Evolutionary conservation across 2,329 filamentous ascomycete species (phyloP).

Genomic region (Fusarium sp.): DNA sequence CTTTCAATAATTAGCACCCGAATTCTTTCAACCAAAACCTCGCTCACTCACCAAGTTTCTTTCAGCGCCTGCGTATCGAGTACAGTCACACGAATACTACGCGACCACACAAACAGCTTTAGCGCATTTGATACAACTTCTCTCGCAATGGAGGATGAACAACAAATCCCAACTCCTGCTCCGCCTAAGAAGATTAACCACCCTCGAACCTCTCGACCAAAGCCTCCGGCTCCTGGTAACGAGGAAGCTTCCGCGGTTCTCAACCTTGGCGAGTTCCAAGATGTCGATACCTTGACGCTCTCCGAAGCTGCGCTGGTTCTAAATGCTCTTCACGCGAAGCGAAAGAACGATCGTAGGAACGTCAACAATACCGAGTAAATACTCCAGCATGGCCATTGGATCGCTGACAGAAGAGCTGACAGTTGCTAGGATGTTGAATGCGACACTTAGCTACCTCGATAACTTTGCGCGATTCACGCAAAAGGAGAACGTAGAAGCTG

Average conservation of each 20-base stretch:
- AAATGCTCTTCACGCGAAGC: slow-evolving; percentile 86
- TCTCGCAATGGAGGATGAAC: slow-evolving; percentile 29
- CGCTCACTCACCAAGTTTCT: neutral
- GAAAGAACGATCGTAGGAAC: slow-evolving; percentile 82
- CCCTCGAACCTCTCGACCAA: slow-evolving; percentile 70
- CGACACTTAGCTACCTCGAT: slow-evolving; percentile 93
- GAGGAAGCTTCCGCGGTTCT: slow-evolving; percentile 87
- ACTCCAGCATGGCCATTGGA: neutral
- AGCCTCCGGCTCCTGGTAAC: slow-evolving; percentile 78
- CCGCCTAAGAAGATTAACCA: slow-evolving; percentile 40
- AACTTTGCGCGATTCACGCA: slow-evolving; percentile 96
- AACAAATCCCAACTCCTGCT: slow-evolving; percentile 14
- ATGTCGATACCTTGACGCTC: slow-evolving; percentile 90
- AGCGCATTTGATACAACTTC: slow-evolving; percentile 8
- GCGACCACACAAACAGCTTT: neutral
- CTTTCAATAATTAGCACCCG: slow-evolving; percentile 26
- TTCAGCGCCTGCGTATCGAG: slow-evolving; percentile 2
- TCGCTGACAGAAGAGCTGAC: slow-evolving; percentile 16
- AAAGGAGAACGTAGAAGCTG: slow-evolving; percentile 93
- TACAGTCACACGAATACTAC: neutral
- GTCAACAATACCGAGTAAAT: slow-evolving; percentile 84
- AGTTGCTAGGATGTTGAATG: slow-evolving; percentile 75
- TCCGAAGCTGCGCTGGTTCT: slow-evolving; percentile 94
- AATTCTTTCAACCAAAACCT: neutral
- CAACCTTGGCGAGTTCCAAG: slow-evolving; percentile 91